A percentile compares a stretch with the other conserved stretches of the same genome.
These are phyloP conservation scores for Apodospora peruviana DNA, from an alignment of 495 filamentous ascomycete genomes.

Conservation along the genomic window DNA sequence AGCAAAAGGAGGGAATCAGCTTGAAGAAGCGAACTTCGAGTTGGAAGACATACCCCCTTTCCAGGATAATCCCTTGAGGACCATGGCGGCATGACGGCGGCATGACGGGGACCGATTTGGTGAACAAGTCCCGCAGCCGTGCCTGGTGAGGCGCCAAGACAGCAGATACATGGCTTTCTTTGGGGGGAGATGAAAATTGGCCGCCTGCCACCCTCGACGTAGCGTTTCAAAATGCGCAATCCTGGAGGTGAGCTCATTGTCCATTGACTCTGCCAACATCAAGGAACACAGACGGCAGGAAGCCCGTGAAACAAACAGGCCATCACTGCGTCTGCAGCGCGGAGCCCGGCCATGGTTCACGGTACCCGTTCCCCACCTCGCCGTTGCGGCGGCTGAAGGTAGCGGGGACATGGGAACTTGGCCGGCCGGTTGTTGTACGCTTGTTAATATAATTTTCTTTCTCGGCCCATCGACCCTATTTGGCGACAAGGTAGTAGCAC, in stretches of 20 bases:
- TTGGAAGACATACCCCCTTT: neutral
- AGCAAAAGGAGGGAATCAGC: neutral
- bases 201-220: no score
- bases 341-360: neutral
- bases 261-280: neutral
- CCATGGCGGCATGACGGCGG: neutral
- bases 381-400: neutral
- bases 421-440: neutral
- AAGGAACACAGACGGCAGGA: neutral
- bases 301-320: neutral
- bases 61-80: neutral
- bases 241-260: neutral
- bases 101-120: slow-evolving; percentile 3
- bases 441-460: neutral
- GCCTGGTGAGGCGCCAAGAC: no score
- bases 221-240: no score
- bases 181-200: neutral
- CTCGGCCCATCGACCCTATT: neutral
- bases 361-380: neutral
- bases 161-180: neutral
- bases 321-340: no score
- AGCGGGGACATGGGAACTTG: neutral
- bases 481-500: neutral
- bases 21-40: neutral
- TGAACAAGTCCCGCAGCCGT: neutral